Conservation (phyloP, 306 rosid genomes). For the Sechiopsis laciniata region DNA sequence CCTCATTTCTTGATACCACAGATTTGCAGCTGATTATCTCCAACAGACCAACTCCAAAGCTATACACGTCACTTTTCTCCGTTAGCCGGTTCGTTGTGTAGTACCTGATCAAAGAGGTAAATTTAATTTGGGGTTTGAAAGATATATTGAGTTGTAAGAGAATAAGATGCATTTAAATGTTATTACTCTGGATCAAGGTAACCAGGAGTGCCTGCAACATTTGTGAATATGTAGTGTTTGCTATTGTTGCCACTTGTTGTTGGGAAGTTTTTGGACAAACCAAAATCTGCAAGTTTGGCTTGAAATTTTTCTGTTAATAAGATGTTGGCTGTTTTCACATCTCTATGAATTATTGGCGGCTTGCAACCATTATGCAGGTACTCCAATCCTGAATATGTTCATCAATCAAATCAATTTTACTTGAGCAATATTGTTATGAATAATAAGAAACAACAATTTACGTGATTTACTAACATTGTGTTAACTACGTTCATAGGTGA, state of each 20-base stretch:
- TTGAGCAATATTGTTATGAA: no score
- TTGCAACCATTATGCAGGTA: constrained; percentile 38
- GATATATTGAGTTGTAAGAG: no score
- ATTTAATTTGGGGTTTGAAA: no score
- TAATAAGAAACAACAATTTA: no score
- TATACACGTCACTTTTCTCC: constrained; percentile 30
- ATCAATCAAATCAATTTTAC: no score
- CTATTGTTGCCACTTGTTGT: constrained; percentile 17
- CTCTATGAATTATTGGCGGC: constrained; percentile 37
- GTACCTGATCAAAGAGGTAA: constrained; percentile 6
- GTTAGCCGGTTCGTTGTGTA: constrained; percentile 15
- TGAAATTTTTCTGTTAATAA: constrained; percentile 31
- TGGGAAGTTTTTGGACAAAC: constrained; percentile 31
- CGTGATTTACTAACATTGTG: no score
- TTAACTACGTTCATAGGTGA: no score
- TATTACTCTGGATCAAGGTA: constrained; percentile 22
- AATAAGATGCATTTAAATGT: no score
- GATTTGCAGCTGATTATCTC: neutral
- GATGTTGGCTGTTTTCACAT: constrained; percentile 35
- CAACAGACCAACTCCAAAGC: constrained; percentile 24
- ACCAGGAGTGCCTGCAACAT: no score
- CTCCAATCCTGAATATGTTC: constrained; percentile 31
- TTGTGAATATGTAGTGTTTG: constrained; percentile 26
- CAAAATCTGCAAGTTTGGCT: constrained; percentile 42
- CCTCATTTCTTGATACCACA: neutral